Conservation (phyloP, 2,329 filamentous ascomycete species). For the Hymenoscyphus albidus region DNA sequence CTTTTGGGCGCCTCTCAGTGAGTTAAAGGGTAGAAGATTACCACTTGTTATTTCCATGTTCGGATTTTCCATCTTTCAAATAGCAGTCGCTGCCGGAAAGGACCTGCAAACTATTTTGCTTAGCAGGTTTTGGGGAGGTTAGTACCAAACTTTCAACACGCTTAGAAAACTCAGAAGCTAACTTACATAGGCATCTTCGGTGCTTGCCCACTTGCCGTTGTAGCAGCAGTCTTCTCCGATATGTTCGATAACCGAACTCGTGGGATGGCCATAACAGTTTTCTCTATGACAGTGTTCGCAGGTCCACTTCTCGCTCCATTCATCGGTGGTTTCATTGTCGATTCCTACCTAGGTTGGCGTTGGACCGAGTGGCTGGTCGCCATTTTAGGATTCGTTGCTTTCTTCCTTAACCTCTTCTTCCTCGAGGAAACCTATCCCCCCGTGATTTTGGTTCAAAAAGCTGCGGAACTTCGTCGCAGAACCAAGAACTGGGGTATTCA, state of each 20-base stretch:
- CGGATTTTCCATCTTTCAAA: conserved; percentile 65
- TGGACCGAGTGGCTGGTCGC: conserved; percentile 65
- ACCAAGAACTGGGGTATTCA: conserved; percentile 69
- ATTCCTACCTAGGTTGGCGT: conserved; percentile 64
- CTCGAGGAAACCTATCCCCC: conserved; percentile 69
- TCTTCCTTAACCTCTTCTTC: conserved; percentile 57
- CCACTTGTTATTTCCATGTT: conserved; percentile 60
- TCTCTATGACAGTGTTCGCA: conserved; percentile 60
- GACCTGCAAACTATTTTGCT: conserved; percentile 67
- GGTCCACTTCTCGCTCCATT: conserved; percentile 66
- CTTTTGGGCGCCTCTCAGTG: conserved; percentile 69
- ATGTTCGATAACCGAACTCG: conserved; percentile 64
- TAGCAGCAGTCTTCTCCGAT: conserved; percentile 68
- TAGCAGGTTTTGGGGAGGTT: conserved; percentile 69
- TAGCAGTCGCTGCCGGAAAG: conserved; percentile 61
- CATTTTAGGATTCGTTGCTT: conserved; percentile 60
- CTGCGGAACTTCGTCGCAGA: conserved; percentile 55
- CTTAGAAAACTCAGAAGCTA: not conserved
- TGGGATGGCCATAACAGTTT: conserved; percentile 54
- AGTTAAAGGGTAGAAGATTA: conserved; percentile 63
- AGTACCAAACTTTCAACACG: conserved; percentile 32
- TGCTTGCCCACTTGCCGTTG: conserved; percentile 64
- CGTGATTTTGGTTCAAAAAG: conserved; percentile 59
- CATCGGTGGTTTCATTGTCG: conserved; percentile 63
- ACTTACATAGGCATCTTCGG: conserved; percentile 52